Evolutionary conservation across 1,139 yeast genomes (phyloP).

Genomic region (Debaryomycetaceae sp.): DNA sequence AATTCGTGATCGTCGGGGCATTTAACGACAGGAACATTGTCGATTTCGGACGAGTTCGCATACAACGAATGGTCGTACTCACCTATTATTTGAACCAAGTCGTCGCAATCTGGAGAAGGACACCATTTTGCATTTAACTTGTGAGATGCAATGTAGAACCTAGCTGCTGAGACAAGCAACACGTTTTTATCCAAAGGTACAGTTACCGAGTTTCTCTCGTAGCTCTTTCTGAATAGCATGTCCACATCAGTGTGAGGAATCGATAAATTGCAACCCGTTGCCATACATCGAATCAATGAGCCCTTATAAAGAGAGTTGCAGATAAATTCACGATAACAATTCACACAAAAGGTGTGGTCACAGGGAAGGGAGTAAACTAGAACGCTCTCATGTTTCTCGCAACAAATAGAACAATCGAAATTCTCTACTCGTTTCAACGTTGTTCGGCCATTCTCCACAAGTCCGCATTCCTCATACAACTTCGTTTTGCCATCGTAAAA

Average conservation of each 20-base stretch:
- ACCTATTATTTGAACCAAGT: conserved; percentile 48
- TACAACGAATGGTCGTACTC: conserved; percentile 9
- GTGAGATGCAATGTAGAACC: conserved; percentile 49
- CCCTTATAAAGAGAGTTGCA: conserved; percentile 50
- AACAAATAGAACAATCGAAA: conserved; percentile 67
- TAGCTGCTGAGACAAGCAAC: conserved; percentile 31
- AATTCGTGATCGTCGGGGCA: conserved; percentile 71
- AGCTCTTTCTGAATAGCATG: conserved; percentile 10
- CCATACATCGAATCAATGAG: conserved; percentile 66
- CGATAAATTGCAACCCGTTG: conserved; percentile 30
- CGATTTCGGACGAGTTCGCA: conserved; percentile 9
- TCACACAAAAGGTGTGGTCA: conserved; percentile 63
- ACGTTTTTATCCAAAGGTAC: conserved; percentile 10
- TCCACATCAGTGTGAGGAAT: conserved; percentile 33
- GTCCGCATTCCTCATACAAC: conserved; percentile 49
- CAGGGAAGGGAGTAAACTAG: conserved; percentile 59
- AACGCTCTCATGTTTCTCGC: conserved; percentile 46
- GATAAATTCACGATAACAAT: conserved; percentile 65
- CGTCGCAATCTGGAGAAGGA: conserved; percentile 81
- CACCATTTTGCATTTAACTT: conserved; percentile 66
- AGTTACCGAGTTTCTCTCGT: conserved; percentile 4
- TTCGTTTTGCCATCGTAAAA: conserved; percentile 54
- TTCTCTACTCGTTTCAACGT: conserved; percentile 17
- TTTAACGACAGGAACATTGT: conserved; percentile 56
- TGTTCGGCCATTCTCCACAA: conserved; percentile 20